Evolutionary conservation across 2,329 filamentous ascomycete species (phyloP), one percentile per base, ranked within the genome.

Genomic region (Aspergillus sp.): DNA sequence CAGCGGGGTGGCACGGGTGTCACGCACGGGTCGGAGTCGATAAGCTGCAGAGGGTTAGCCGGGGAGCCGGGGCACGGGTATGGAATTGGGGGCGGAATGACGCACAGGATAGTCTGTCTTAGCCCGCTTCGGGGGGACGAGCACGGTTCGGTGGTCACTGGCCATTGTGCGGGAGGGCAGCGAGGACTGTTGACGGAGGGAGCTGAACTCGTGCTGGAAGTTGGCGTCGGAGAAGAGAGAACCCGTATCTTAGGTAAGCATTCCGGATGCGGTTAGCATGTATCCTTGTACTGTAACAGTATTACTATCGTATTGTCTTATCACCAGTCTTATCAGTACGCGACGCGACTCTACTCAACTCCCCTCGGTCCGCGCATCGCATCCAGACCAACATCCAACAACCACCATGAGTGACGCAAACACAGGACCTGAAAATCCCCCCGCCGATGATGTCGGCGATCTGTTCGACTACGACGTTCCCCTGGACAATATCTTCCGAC

Each of bases 11-110:
- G 37, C 29, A 32, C 34, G 36, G 46, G 35, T 47, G 37, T 35
- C 42, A 64, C 80, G 59, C 88, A 95, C 88, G 91, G 91, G 66
- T 98, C 91, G 69, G 85, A 93, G 71, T 98, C 91, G 66, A 98
- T 96, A 68, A 96, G 82, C 91, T 98, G 67, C 47, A 43, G 46
- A 34, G 26, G 42, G 37, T 48, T 44, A 47, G 49, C 48, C 38
- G 33, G 25, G 28, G 29, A 22, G 19, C 28, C 29, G 4, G 12
- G 28, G 11, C 10, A 25, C n/a, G 8, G 28, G 14, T 19, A 20
- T 29, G 34, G 19, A 5, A 15, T 29, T 15, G 40, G 24, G 32
- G 15, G 30, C 8, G 13, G 50, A 37, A 34, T 30, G 36, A 69
- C 84, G 55, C 69, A 96, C 91, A 37, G 89, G 89, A 61, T 84